Evolutionary conservation across 208 protist genomes (phyloP), one percentile per base, ranked within the genome.

Genomic region (Zelonia costaricensis): DNA sequence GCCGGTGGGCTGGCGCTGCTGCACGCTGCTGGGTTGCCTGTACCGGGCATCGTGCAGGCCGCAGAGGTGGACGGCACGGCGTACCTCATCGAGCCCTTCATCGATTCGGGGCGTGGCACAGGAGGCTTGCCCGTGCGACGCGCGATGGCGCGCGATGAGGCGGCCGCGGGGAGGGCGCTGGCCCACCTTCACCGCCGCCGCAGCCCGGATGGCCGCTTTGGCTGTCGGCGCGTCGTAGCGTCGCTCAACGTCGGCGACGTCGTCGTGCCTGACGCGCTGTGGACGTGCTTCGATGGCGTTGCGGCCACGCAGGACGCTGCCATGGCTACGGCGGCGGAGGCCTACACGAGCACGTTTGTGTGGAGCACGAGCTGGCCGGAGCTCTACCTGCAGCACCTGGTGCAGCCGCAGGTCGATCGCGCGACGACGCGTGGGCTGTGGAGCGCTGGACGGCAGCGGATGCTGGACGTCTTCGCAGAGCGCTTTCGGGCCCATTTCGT

Each of bases 321-420:
- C 3, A 23, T 56, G 31, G 18, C 31, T 16, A 23, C 45, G 4
- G 43, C 46, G 3, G 56, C 56, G 28, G 45, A 39, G 43, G 45
- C 57, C 12, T 54, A 62, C 45, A 30, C 15, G 45, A 54, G 45
- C 45, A 53, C 57, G 8, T 51, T 62, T 53, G 45, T 60, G 12
- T 74, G 73, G 73, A 62, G 39, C 12, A 25, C 1, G 4, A 62
- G 59, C 53, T 79, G 73, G 73, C 30, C 60, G 2, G 40, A 42
- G 27, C 55, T 65, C 16, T 74, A 74, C 33, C 25, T 69, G 20
- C 18, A 66, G 9, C 45, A 44, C 5, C 48, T 60, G 4, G 10
- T 74, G 1, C 18, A 38, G 18, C 59, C 59, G 40, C 54, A 61
- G 22, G 66, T 79, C 15, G 30, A 20, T 0, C 55, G 59, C 4